Base-by-base conservation (phyloP, 2,329 filamentous ascomycete genomes). In the Colletotrichum salicis region DNA sequence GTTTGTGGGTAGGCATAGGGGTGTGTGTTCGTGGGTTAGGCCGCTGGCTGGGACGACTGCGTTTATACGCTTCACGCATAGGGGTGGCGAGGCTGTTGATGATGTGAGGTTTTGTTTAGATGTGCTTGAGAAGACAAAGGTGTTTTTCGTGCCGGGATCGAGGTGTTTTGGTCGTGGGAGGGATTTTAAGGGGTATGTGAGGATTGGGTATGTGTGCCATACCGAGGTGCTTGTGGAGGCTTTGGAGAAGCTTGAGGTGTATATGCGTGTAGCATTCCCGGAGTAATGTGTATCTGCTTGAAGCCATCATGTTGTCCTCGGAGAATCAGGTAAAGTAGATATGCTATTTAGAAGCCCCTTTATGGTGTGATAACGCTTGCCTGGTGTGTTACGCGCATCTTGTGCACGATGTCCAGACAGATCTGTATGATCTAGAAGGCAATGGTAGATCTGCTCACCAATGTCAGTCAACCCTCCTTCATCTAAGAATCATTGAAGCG, bases 11-110 rank as follows among this genome's bases (percentile, higher is more conserved):
- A 86, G 88, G 64, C 88, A 95, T 77, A 84, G 87, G 51, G 87
- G 88, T 73, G 86, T 89, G 7, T 92, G 90, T 76, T 87, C 87
- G 1, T 96, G 93, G 92, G 86, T 91, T 5, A 92, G 90, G 80
- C 94, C 94, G 1, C 89, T 89, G 5, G 94, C 93, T 1, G 94
- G 94, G 0, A 97, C 94, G 2, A 96, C 93, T 10, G 92, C 93
- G 0, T 93, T 97, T 77, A 82, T 97, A 68, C 90, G 88, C 76
- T 94, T 97, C 74, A 85, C 84, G 64, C 85, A 86, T 62, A 87
- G 88, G 57, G 89, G 84, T 0, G 84, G 84, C 0, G 84, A 87
- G 78, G 86, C 90, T 1, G 87, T 97, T 0, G 90, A 96, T 76
- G 92, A 95, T 73, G 89, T 88, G n/a, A 85, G 85, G 4, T 92